Evolutionary conservation across 1,284 basidiomycete genomes (phyloP).

Genomic region (Puccinia hordei): DNA sequence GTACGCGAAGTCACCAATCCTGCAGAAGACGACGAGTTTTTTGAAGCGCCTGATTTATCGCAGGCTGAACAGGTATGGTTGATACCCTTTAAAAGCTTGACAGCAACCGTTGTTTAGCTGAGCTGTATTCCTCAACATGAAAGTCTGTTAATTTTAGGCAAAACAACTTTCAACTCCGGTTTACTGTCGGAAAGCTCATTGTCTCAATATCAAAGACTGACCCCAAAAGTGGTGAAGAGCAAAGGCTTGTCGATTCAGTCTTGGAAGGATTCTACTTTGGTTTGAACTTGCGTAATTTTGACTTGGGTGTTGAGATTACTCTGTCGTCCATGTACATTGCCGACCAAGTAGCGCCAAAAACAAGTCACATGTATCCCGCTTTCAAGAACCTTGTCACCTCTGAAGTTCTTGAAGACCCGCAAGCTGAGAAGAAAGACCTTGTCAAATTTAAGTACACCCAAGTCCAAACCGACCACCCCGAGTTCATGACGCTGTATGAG

Average conservation of each 20-base stretch:
- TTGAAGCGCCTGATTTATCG: slow-evolving; percentile 72
- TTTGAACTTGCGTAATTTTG: slow-evolving; percentile 76
- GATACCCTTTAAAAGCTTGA: background rate
- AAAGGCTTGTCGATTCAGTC: slow-evolving; percentile 74
- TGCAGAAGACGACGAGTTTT: slow-evolving; percentile 68
- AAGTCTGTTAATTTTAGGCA: slow-evolving; percentile 72
- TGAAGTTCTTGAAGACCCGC: slow-evolving; percentile 62
- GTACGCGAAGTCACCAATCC: slow-evolving; percentile 54
- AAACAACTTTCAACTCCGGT: slow-evolving; percentile 82
- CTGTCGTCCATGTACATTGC: slow-evolving; percentile 68
- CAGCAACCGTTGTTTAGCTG: background rate
- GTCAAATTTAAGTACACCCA: slow-evolving; percentile 80
- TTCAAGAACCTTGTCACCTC: slow-evolving; percentile 76
- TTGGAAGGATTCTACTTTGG: slow-evolving; percentile 78
- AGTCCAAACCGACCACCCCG: slow-evolving; percentile 81
- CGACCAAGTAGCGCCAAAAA: slow-evolving; percentile 71
- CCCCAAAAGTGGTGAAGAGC: slow-evolving; percentile 65
- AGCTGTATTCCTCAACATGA: background rate
- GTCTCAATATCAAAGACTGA: slow-evolving; percentile 76
- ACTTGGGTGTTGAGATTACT: slow-evolving; percentile 83
- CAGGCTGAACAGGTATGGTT: slow-evolving; percentile 64
- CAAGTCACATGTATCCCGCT: slow-evolving; percentile 58
- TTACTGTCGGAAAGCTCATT: slow-evolving; percentile 83
- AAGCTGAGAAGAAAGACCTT: slow-evolving; percentile 66
- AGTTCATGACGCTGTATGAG: slow-evolving; percentile 79